phyloP scores from a whole-genome alignment of 257 asterid species.

The Nicotiana paniculata region DNA sequence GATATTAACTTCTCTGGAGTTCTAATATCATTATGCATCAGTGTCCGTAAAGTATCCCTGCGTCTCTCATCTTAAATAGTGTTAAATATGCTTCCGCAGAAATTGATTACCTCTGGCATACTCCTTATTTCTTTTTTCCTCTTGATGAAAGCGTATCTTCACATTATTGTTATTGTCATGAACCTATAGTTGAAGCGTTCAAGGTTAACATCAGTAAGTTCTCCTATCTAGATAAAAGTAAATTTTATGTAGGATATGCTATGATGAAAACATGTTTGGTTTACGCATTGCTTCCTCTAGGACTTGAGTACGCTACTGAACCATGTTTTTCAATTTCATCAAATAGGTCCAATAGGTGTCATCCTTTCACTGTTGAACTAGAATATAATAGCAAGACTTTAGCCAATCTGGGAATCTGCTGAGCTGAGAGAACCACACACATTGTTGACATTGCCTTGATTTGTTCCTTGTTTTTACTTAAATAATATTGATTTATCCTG shows the following conservation, averaged over 20 bases:
- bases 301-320: not conserved
- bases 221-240: not conserved
- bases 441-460: not conserved
- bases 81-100: not conserved
- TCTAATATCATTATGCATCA: not conserved
- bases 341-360: not conserved
- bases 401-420: not conserved
- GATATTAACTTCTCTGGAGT: not conserved
- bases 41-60: not conserved
- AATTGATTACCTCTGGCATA: not conserved
- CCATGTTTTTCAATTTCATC: not conserved
- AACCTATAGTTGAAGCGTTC: not conserved
- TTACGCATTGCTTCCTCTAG: not conserved
- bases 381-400: not conserved
- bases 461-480: not conserved
- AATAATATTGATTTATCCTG: not conserved
- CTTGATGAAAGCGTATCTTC: not conserved
- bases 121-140: not conserved
- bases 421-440: not conserved
- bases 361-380: constrained; percentile 2
- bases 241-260: not conserved
- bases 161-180: not conserved
- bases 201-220: not conserved
- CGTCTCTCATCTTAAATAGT: not conserved
- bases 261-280: not conserved